Evolutionary conservation across 805 yeast genomes (phyloP).

Genomic region (Pichia eremophila): DNA sequence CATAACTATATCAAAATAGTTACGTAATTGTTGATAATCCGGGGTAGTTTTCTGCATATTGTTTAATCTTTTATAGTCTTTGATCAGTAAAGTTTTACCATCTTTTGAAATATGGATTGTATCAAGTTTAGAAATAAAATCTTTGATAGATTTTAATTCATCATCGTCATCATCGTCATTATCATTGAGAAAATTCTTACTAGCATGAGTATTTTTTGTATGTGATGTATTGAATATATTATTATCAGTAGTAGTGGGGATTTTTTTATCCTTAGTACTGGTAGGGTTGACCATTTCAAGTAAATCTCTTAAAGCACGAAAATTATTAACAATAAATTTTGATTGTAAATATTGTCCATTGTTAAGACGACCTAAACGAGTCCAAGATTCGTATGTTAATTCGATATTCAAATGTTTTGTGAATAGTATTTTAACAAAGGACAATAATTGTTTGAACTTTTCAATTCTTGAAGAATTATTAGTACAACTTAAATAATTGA

Average conservation of each 20-base stretch:
- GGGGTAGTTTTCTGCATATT: conserved; percentile 48
- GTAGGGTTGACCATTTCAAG: not conserved
- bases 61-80: conserved; percentile 47
- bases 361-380: conserved; percentile 17
- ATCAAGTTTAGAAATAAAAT: conserved; percentile 25
- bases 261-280: not conserved
- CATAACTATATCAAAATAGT: conserved; percentile 54
- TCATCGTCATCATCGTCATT: conserved; percentile 32
- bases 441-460: conserved; percentile 7
- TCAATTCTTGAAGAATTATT: conserved; percentile 9
- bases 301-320: conserved; percentile 18
- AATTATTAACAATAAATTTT: conserved; percentile 21
- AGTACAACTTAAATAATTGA: conserved; percentile 10
- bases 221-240: not conserved
- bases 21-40: conserved; percentile 55
- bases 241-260: not conserved
- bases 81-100: conserved; percentile 31
- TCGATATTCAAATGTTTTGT: conserved; percentile 19
- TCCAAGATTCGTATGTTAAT: conserved; percentile 23
- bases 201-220: not conserved
- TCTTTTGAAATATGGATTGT: conserved; percentile 30
- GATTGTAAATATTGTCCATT: conserved; percentile 19
- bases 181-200: too few species aligned
- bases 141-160: conserved; percentile 23
- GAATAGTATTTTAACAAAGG: conserved; percentile 20